phyloP scores from a whole-genome alignment of 2,329 filamentous ascomycete genomes.

The Penicillium sp. region DNA sequence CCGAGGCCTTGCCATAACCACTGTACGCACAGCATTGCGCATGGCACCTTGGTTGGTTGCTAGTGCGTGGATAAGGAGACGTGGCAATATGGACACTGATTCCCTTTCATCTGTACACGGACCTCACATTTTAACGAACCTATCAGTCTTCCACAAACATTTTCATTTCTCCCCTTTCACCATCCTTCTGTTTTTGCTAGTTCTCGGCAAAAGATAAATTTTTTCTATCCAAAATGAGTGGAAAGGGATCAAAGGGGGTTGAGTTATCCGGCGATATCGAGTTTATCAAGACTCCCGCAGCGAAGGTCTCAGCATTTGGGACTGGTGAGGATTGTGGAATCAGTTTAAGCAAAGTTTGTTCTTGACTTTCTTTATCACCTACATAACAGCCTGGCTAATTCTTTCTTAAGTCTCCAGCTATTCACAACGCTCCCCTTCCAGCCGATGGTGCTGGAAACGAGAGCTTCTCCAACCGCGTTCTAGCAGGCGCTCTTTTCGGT shows the following conservation, averaged over 20 bases:
- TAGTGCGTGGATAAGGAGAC: neutral
- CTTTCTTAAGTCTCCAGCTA: conserved; percentile 32
- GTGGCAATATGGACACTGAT: neutral
- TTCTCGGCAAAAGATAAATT: neutral
- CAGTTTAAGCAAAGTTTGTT: conserved; percentile 32
- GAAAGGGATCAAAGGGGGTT: conserved; percentile 2
- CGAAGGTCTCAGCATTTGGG: conserved; percentile 29
- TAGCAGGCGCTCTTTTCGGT: conserved; percentile 28
- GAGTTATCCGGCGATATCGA: conserved; percentile 26
- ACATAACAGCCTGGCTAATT: conserved; percentile 3
- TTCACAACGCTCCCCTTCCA: conserved; percentile 34
- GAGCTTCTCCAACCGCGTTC: conserved; percentile 34
- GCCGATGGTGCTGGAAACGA: conserved; percentile 36
- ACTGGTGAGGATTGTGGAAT: conserved; percentile 36
- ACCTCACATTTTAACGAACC: neutral
- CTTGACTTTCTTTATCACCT: neutral
- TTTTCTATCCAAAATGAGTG: neutral
- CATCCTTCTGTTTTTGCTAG: neutral
- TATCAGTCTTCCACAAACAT: neutral
- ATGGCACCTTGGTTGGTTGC: neutral
- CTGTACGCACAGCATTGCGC: no score
- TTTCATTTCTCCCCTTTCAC: neutral
- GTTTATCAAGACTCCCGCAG: conserved; percentile 36
- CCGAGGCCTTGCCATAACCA: neutral
- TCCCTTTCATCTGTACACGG: neutral